phyloP scores from a whole-genome alignment of 1,284 basidiomycete genomes.

The Marasmius tenuissimus region DNA sequence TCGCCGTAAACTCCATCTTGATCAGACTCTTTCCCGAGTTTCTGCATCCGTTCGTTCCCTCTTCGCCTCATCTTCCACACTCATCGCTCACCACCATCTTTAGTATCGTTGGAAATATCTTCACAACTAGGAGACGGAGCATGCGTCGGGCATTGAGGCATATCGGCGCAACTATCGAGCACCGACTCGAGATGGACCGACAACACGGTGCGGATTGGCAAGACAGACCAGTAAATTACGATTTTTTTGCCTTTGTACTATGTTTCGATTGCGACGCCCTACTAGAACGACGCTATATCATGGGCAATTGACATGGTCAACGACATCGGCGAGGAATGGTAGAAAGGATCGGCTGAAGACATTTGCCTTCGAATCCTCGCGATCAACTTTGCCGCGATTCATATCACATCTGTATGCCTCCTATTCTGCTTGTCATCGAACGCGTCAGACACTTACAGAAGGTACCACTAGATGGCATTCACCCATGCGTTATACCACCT shows the following conservation, averaged over 20 bases:
- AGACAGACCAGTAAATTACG: conserved; percentile 7
- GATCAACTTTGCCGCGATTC: no score
- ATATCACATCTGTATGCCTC: no score
- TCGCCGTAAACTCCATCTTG: conserved; percentile 20
- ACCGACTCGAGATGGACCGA: conserved; percentile 14
- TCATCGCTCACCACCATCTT: neutral
- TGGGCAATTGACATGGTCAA: neutral
- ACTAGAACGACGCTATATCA: conserved; percentile 1
- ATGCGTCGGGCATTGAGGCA: neutral
- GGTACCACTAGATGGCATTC: no score
- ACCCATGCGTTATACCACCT: conserved; percentile 24
- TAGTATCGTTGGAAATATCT: conserved; percentile 12
- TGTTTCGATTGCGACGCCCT: neutral
- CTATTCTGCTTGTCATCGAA: no score
- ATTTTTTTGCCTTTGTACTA: neutral
- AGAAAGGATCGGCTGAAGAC: neutral
- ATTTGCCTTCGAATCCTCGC: no score
- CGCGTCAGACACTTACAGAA: no score
- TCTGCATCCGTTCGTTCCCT: conserved; percentile 29
- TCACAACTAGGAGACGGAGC: conserved; percentile 5
- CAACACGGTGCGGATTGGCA: conserved; percentile 15
- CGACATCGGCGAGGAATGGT: neutral
- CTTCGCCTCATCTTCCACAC: neutral
- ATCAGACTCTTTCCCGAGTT: conserved; percentile 28
- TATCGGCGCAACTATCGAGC: conserved; percentile 11